phyloP scores from a whole-genome alignment of 2,329 filamentous ascomycete genomes.

The Thermothelomyces thermophilus region DNA sequence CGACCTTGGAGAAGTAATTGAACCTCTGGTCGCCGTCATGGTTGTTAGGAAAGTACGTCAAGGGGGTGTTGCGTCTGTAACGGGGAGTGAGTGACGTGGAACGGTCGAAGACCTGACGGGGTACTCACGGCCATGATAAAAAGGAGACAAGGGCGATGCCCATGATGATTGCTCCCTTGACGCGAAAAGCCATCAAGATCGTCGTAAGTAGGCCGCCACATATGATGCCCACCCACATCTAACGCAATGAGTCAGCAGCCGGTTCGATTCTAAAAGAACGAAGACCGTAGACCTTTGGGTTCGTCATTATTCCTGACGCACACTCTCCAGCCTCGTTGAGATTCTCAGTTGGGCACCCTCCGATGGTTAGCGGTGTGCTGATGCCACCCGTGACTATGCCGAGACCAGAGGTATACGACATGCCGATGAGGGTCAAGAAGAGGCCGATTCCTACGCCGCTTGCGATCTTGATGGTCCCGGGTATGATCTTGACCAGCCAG shows the following conservation, averaged over 20 bases:
- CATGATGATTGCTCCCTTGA: constrained; percentile 69
- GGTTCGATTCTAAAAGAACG: not conserved
- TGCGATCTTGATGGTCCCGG: constrained; percentile 58
- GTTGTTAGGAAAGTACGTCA: constrained; percentile 68
- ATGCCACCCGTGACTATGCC: constrained; percentile 68
- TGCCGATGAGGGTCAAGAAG: constrained; percentile 57
- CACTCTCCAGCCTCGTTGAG: constrained; percentile 47
- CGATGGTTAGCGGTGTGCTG: constrained; percentile 67
- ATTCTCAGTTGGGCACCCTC: constrained; percentile 59
- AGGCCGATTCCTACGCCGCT: constrained; percentile 60
- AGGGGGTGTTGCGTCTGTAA: constrained; percentile 54
- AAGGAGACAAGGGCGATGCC: constrained; percentile 67
- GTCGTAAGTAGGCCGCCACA: constrained; percentile 73
- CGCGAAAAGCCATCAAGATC: constrained; percentile 70
- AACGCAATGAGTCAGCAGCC: constrained; percentile 1
- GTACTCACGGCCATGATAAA: constrained; percentile 63
- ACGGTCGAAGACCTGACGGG: not conserved
- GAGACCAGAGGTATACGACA: constrained; percentile 76
- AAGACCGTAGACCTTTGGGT: constrained; percentile 52
- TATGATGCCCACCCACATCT: constrained; percentile 82
- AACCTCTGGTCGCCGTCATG: constrained; percentile 57
- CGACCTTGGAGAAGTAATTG: constrained; percentile 66
- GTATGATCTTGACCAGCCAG: constrained; percentile 62
- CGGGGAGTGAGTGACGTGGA: constrained; percentile 9
- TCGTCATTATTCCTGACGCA: constrained; percentile 62